Evolutionary conservation across 306 rosid species (phyloP), one percentile per base, ranked within the genome.

Genomic region (Citrullus mucosospermus): DNA sequence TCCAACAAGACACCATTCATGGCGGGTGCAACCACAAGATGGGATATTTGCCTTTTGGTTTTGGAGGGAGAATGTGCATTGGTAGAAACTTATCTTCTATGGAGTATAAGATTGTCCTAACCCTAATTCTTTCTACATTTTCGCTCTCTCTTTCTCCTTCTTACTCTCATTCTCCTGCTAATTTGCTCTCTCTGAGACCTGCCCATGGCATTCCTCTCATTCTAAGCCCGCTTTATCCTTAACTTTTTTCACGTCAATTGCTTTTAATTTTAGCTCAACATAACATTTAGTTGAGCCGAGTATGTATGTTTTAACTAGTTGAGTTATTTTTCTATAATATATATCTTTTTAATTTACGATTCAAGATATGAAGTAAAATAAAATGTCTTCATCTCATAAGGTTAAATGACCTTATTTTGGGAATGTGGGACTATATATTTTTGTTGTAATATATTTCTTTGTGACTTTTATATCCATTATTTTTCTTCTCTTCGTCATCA

Each of bases 31-130:
- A 79, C 38, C 92, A 91, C 90, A 87, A 84, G 85, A 90, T 93
- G 97, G 97, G 98, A 18, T 91, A 83, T 81, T 78, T 93, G 85
- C 97, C 98, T 1, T 93, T 93, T 73, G 98, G 98, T 13, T 90
- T 93, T 76, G 98, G 98, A 78, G 98, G 97, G 2, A 88, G 98
- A 44, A 86, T 86, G 86, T 93, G 97, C 79, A 83, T 93, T 11
- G 98, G 98, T 3, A 85, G 92, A 78, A 93, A 90, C 92, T 84
- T 93, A 83, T 83, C 84, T 28, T 78, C 89, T 20, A 80, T 89
- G 93, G 98, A 93, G 90, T 91, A 91, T 11, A 91, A 87, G 91
- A 82, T 93, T 51, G 91, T 90, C 39, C 76, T 93, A 65, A 83
- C 90, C 28, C 78, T 87, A 16, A 88, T 90, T 25, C 88, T 93